Evolutionary conservation across 73 alveolate genomes (phyloP).

Genomic region (Tetrahymena elliotti): DNA sequence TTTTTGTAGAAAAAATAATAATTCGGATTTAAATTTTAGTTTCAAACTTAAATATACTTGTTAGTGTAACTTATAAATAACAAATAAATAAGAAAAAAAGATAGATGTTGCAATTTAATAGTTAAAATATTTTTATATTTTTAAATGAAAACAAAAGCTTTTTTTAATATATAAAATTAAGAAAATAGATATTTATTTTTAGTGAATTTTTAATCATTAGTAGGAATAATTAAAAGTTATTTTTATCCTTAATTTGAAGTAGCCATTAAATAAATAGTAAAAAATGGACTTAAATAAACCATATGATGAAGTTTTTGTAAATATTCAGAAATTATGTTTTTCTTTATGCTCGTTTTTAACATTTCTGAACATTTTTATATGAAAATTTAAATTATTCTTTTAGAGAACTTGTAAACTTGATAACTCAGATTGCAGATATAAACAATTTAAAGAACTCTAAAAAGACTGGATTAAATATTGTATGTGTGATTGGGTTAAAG

Average conservation of each 20-base stretch:
- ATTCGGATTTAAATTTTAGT: too few relatives aligned
- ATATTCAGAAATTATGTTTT: background rate
- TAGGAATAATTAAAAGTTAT: background rate
- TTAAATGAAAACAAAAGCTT: background rate
- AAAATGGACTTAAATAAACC: background rate
- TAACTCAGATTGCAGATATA: background rate
- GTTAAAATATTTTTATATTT: too few relatives aligned
- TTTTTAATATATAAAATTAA: too few relatives aligned
- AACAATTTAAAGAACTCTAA: background rate
- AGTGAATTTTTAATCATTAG: background rate
- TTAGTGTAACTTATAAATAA: too few relatives aligned
- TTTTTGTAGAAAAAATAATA: too few relatives aligned
- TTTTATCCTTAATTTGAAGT: background rate
- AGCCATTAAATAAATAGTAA: background rate
- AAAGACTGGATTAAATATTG: background rate
- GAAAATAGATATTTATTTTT: too few relatives aligned
- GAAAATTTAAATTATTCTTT: background rate
- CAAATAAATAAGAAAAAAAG: too few relatives aligned
- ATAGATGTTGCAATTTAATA: too few relatives aligned
- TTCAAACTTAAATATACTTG: too few relatives aligned
- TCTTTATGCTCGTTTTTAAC: background rate
- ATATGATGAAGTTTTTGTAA: background rate
- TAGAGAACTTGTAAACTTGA: background rate
- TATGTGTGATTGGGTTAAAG: background rate
- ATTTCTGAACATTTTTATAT: too few relatives aligned